Base-by-base conservation (phyloP, 352 stramenopile species). In the Phytopythium cucurbitacearum region DNA sequence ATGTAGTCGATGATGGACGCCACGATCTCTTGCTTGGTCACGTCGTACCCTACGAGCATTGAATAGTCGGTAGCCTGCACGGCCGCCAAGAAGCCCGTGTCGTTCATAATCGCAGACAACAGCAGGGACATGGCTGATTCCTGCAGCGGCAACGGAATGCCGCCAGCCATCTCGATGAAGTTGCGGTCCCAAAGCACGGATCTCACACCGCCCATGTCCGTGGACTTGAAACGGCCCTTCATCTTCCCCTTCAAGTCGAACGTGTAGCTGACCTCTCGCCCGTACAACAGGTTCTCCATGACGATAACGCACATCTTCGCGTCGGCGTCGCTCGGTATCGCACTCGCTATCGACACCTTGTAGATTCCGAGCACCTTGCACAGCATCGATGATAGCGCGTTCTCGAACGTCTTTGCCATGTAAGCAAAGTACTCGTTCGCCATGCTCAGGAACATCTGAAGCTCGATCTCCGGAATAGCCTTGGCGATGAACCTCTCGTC, bases 1-100 rank as follows among this genome's bases (percentile, higher is more conserved):
- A 95, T 93, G 49, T 95, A 95, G 52, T 95, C 85, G 48, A 95
- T 95, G 59, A 95, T 95, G 34, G 71, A 91, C 47, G 80, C 83
- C 35, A 95, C 84, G 10, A 95, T 64, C 42, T 95, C 85, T 52
- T 95, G 85, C 42, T 90, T 89, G 36, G 86, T 75, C 1, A 91
- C 78, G 59, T 95, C 83, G 52, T 94, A 95, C 2, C 85, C 85
- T 7, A 95, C 80, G 33, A 95, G 64, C 78, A 95, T 91, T 7
- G 85, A 95, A 54, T 95, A 95, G 46, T 95, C 85, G 0, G 84
- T 93, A 2, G 81, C 85, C 59, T 95, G 81, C 11, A 93, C 82
- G 1, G 77, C 88, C 12, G 81, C 69, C n/a, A 95, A 65, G 48
- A 95, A 95, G 0, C 71, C 73, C 42, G 85, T 94, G 64, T 95